A percentile compares a stretch with the other conserved stretches of the same genome.
Evolutionary conservation across 257 asterid genomes (phyloP).

Genomic region (Solanum tarijense): DNA sequence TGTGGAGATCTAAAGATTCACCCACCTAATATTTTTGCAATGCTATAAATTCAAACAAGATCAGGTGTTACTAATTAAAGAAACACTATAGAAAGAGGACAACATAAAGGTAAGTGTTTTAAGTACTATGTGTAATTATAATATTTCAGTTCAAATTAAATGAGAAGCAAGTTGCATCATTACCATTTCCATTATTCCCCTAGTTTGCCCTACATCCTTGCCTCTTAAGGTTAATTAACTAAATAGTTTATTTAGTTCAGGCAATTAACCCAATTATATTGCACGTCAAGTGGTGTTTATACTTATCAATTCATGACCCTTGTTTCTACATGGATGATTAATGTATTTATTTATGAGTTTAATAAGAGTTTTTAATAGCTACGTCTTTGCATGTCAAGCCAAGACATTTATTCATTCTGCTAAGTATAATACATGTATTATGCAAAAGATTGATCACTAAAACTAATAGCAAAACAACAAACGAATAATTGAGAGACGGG

Average conservation of each 20-base stretch:
- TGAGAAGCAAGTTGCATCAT: not conserved
- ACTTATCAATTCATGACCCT: not conserved
- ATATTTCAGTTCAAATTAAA: not conserved
- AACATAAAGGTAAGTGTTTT: not conserved
- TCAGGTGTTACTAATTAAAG: not conserved
- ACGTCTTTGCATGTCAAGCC: constrained; percentile 34
- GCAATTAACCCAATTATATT: not conserved
- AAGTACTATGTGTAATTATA: not conserved
- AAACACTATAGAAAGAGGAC: not conserved
- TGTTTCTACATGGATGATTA: constrained; percentile 1
- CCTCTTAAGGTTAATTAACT: not conserved
- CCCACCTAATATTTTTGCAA: not conserved
- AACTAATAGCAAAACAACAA: constrained; percentile 26
- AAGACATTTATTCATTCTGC: constrained; percentile 3
- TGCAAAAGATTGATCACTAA: not conserved
- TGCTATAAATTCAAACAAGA: not conserved
- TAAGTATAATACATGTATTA: not conserved
- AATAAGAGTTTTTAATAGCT: constrained; percentile 21
- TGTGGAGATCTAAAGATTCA: not conserved
- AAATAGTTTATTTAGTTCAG: not conserved
- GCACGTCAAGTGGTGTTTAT: not conserved
- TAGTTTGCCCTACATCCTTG: not conserved
- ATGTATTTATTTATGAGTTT: constrained; percentile 7
- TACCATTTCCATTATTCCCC: not conserved
- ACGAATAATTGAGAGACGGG: constrained; percentile 21